Conservation (phyloP, 2,329 filamentous ascomycete species). For the Metarhizium sp. region DNA sequence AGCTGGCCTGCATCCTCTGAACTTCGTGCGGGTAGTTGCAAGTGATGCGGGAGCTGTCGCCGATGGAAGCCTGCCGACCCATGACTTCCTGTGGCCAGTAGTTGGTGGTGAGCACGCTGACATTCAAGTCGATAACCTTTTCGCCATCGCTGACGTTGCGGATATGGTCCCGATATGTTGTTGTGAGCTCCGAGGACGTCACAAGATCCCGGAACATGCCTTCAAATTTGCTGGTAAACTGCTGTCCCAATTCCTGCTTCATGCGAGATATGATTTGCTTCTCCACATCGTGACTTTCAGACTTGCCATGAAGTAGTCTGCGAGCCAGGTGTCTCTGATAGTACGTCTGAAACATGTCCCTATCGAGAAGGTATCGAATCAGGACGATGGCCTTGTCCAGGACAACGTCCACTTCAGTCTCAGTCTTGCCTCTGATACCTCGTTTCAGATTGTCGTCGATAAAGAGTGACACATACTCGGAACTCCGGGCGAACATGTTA, state of each 20-base stretch:
- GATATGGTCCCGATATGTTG: slow-evolving; percentile 64
- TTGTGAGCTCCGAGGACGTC: slow-evolving; percentile 73
- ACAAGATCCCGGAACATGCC: slow-evolving; percentile 98
- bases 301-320: slow-evolving; percentile 78
- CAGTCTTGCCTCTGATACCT: slow-evolving; percentile 86
- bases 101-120: slow-evolving; percentile 84
- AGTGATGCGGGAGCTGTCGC: slow-evolving; percentile 28
- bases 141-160: slow-evolving; percentile 37
- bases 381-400: slow-evolving; percentile 85
- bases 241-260: slow-evolving; percentile 92
- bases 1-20: slow-evolving; percentile 68
- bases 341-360: slow-evolving; percentile 92
- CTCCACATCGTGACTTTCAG: slow-evolving; percentile 84
- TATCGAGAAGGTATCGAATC: slow-evolving; percentile 80
- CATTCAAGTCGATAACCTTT: slow-evolving; percentile 61
- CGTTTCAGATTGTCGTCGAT: slow-evolving; percentile 96
- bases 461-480: slow-evolving; percentile 91
- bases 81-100: slow-evolving; percentile 92
- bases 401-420: slow-evolving; percentile 72
- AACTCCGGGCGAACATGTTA: slow-evolving; percentile 75
- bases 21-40: slow-evolving; percentile 72
- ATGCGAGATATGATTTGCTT: slow-evolving; percentile 93
- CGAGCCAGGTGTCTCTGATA: slow-evolving; percentile 96
- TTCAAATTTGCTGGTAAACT: slow-evolving; percentile 87
- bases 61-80: slow-evolving; percentile 47